Evolutionary conservation across 805 yeast genomes (phyloP).

Genomic region (Yarrowia sp.): DNA sequence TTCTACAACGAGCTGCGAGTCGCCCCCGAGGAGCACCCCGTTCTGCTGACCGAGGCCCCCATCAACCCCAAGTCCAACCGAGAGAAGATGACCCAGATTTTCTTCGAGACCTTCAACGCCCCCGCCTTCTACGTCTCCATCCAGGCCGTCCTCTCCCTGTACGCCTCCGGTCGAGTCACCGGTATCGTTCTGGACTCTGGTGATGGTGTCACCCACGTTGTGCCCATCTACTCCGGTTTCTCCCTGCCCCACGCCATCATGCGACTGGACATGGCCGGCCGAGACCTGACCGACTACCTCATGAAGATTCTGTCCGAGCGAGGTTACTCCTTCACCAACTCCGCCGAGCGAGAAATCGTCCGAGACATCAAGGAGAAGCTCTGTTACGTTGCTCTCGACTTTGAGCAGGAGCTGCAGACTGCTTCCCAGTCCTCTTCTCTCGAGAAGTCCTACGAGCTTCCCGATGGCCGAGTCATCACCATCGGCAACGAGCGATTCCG

Average conservation of each 20-base stretch:
- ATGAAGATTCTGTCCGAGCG: conserved; percentile 98
- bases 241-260: conserved; percentile 97
- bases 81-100: conserved; percentile 99
- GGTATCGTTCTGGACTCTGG: conserved; percentile 99
- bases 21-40: conserved; percentile 99
- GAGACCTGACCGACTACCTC: conserved; percentile 98
- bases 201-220: conserved; percentile 99
- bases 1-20: conserved; percentile 99
- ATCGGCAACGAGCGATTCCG: conserved; percentile 99
- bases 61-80: conserved; percentile 99
- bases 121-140: conserved; percentile 99
- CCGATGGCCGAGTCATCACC: conserved; percentile 99
- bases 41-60: conserved; percentile 98
- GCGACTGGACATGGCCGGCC: conserved; percentile 99
- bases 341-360: conserved; percentile 98
- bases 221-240: conserved; percentile 99
- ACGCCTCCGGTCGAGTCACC: conserved; percentile 99
- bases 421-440: conserved; percentile 97
- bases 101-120: conserved; percentile 98
- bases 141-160: conserved; percentile 97
- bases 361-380: conserved; percentile 97
- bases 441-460: conserved; percentile 98
- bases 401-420: conserved; percentile 99
- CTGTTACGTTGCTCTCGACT: conserved; percentile 98
- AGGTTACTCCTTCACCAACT: conserved; percentile 98